Conservation (phyloP, 305 asterid genomes). For the Rubia balearica region DNA sequence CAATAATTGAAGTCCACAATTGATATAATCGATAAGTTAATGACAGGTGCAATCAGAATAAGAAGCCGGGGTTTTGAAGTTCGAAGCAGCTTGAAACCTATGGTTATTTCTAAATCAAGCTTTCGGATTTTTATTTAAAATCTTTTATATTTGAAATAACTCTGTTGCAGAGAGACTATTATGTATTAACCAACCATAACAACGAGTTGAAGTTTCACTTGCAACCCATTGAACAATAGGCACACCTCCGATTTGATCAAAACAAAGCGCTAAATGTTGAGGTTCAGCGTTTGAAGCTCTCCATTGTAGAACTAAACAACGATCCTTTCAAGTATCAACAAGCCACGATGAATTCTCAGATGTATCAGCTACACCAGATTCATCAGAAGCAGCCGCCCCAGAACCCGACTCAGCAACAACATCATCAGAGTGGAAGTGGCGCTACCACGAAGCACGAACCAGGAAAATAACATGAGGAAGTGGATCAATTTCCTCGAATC, state of each 20-base stretch:
- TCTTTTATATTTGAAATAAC: too few relatives aligned
- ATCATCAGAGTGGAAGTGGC: slow-evolving; percentile 30
- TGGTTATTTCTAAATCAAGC: too few relatives aligned
- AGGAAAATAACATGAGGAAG: slow-evolving; percentile 25
- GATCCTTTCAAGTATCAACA: slow-evolving; percentile 70
- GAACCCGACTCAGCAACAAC: slow-evolving; percentile 12
- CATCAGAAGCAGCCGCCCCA: slow-evolving; percentile 30
- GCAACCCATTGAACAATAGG: slow-evolving; percentile 94
- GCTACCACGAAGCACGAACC: slow-evolving; percentile 42
- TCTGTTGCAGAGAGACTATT: slow-evolving; percentile 82
- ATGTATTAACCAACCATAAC: slow-evolving; percentile 76
- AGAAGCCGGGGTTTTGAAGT: too few relatives aligned
- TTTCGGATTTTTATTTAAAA: too few relatives aligned
- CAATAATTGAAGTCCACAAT: too few relatives aligned
- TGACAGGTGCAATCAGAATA: too few relatives aligned
- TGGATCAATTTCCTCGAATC: neutral
- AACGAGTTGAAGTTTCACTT: slow-evolving; percentile 77
- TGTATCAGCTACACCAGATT: slow-evolving; percentile 53
- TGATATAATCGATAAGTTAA: too few relatives aligned
- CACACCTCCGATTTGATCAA: slow-evolving; percentile 84
- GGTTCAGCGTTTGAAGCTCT: slow-evolving; percentile 77
- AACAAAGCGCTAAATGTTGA: slow-evolving; percentile 72
- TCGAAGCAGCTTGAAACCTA: too few relatives aligned
- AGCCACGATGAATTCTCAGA: slow-evolving; percentile 62
- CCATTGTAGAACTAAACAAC: slow-evolving; percentile 49